Conservation (phyloP, 106 monocot genomes). For the Dioscorea dumetorum region DNA sequence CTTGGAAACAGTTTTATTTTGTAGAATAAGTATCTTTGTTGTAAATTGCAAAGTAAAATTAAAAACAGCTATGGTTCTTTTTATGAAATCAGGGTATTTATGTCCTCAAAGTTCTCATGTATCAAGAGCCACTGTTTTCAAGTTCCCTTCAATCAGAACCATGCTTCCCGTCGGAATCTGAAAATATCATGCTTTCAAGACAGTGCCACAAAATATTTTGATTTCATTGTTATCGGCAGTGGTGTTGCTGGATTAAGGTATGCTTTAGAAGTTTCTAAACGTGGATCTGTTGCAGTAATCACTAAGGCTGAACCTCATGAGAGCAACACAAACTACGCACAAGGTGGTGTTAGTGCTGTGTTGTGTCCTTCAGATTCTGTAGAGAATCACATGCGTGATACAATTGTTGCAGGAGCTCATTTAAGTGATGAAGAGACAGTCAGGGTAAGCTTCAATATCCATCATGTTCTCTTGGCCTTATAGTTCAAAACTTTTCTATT, state of each 20-base stretch:
- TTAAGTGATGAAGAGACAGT: slow-evolving; percentile 95
- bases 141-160: slow-evolving; percentile 6
- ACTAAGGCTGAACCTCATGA: slow-evolving; percentile 96
- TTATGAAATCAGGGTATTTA: slow-evolving; percentile 28
- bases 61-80: not conserved
- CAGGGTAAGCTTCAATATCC: slow-evolving; percentile 40
- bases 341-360: slow-evolving; percentile 96
- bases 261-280: slow-evolving; percentile 89
- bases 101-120: slow-evolving; percentile 15
- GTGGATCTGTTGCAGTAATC: slow-evolving; percentile 88
- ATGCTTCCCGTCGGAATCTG: slow-evolving; percentile 12
- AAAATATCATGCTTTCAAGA: slow-evolving; percentile 37
- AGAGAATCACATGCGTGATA: slow-evolving; percentile 96
- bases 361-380: slow-evolving; percentile 92
- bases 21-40: not conserved
- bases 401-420: slow-evolving; percentile 94
- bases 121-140: slow-evolving; percentile 12
- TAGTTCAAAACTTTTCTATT: not conserved
- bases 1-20: too few species aligned
- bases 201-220: slow-evolving; percentile 55
- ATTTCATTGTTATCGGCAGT: slow-evolving; percentile 90
- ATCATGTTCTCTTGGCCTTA: too few species aligned
- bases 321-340: slow-evolving; percentile 96
- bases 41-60: not conserved
- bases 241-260: slow-evolving; percentile 93